These are phyloP conservation scores for Trichopus zeylanicus DNA, from an alignment of 116 monocot species.

Conservation along the genomic window DNA sequence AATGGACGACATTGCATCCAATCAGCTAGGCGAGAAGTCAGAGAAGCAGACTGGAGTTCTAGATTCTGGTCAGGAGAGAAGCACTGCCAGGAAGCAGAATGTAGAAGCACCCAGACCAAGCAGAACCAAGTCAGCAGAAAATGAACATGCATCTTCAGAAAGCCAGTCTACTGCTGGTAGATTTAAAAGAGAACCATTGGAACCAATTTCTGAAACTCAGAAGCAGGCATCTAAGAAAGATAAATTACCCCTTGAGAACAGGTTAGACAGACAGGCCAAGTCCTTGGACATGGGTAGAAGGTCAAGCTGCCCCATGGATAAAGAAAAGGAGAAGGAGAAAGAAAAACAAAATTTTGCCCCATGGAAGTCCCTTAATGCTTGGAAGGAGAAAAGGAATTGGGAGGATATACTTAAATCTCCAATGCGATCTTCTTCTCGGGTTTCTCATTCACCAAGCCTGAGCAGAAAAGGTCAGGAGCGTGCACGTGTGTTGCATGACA, in stretches of 20 bases:
- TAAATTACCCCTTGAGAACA: conserved; percentile 32
- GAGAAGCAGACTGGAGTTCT: conserved; percentile 24
- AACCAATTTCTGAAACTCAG: conserved; percentile 42
- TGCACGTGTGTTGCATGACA: conserved; percentile 71
- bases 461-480: conserved; percentile 74
- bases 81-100: conserved; percentile 20
- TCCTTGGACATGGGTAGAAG: conserved; percentile 26
- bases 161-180: conserved; percentile 14
- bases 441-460: conserved; percentile 60
- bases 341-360: conserved; percentile 35
- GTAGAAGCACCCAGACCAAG: conserved; percentile 13
- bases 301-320: conserved; percentile 23
- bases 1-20: conserved; percentile 4
- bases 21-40: conserved; percentile 11
- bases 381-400: conserved; percentile 98
- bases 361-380: conserved; percentile 92
- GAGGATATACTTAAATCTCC: conserved; percentile 94
- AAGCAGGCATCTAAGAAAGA: conserved; percentile 41
- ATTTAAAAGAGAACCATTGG: conserved; percentile 34
- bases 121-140: conserved; percentile 11
- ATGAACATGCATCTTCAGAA: conserved; percentile 12
- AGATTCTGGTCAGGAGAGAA: conserved; percentile 19
- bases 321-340: conserved; percentile 54
- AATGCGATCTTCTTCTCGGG: conserved; percentile 38
- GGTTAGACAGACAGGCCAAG: conserved; percentile 40